Evolutionary conservation across 176 grass and related monocot genomes (phyloP).

Genomic region (barley (Hordeum vulgare)): DNA sequence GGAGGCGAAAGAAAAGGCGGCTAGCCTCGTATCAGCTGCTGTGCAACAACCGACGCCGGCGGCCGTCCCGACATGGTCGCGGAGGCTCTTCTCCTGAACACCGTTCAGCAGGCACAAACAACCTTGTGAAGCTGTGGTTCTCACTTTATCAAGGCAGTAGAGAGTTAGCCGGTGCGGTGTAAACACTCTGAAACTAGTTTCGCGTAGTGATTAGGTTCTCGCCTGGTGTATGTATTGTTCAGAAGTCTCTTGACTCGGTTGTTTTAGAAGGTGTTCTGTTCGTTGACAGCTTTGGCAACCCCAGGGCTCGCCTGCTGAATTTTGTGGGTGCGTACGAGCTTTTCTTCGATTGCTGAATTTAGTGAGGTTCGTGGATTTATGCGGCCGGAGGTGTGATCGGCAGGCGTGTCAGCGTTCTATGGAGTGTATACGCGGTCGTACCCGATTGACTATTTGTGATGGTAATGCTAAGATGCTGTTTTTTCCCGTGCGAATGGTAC

Average conservation of each 20-base stretch:
- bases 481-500: too few relatives aligned
- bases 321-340: neutral
- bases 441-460: too few relatives aligned
- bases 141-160: neutral
- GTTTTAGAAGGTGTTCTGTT: neutral
- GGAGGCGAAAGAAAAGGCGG: conserved; percentile 52
- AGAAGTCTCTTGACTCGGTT: neutral
- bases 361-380: too few relatives aligned
- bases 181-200: neutral
- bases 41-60: conserved; percentile 21
- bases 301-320: neutral
- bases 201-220: conserved; percentile 2
- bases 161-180: neutral
- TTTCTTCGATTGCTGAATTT: too few relatives aligned
- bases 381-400: too few relatives aligned
- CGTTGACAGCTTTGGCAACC: neutral
- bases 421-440: too few relatives aligned
- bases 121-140: neutral
- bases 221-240: conserved; percentile 17
- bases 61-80: conserved; percentile 29
- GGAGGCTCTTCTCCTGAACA: conserved; percentile 73
- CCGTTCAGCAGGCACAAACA: neutral
- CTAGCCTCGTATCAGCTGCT: neutral
- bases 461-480: neutral
- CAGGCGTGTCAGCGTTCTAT: too few relatives aligned